phyloP scores from a whole-genome alignment of 169 alveolate species.

The Fabrea salina region DNA sequence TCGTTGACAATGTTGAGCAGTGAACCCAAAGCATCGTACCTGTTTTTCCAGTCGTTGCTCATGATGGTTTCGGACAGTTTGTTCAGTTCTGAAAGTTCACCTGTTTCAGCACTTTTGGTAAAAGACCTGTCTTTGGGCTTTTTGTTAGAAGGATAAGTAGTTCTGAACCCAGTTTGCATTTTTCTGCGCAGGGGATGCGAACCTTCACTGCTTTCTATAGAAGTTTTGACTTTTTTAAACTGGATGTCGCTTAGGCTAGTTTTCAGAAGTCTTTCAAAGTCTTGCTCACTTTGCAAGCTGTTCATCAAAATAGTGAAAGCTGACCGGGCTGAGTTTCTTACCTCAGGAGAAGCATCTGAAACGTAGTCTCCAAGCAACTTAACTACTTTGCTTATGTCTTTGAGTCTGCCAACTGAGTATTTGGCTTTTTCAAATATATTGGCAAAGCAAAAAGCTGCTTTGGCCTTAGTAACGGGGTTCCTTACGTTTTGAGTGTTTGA shows the following conservation, averaged over 20 bases:
- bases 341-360: slow-evolving; percentile 31
- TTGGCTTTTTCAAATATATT: neutral
- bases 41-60: slow-evolving; percentile 9
- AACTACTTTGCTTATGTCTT: slow-evolving; percentile 3
- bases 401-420: neutral
- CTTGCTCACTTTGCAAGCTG: neutral
- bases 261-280: neutral
- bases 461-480: slow-evolving; percentile 1
- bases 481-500: neutral
- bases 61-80: neutral
- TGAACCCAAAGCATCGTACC: neutral
- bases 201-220: neutral
- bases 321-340: slow-evolving; percentile 3
- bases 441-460: neutral
- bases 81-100: neutral
- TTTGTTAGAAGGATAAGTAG: neutral
- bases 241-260: neutral
- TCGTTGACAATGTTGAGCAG: slow-evolving; percentile 3
- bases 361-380: neutral
- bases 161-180: neutral
- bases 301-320: neutral
- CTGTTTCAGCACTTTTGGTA: neutral
- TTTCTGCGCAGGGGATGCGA: neutral
- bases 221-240: neutral
- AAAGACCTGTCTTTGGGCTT: neutral